Evolutionary conservation across 1,284 basidiomycete species (phyloP).

Genomic region (Singerocomus rubriflavus): DNA sequence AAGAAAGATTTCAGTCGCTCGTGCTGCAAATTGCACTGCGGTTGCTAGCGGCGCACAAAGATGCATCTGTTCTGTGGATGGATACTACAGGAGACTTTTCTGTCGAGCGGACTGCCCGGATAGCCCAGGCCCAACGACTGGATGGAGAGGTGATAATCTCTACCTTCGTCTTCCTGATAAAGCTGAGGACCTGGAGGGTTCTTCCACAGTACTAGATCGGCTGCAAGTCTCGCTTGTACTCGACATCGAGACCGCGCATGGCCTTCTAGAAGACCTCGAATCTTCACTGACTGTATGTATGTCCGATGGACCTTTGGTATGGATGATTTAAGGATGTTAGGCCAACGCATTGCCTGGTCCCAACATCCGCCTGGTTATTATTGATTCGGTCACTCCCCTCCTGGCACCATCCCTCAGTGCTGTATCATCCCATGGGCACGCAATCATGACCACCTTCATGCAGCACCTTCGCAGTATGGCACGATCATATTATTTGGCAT

Average conservation of each 20-base stretch:
- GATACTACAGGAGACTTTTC: conserved; percentile 70
- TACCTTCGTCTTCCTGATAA: conserved; percentile 2
- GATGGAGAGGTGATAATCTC: conserved; percentile 33
- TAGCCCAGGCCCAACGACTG: conserved; percentile 33
- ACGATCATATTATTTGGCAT: conserved; percentile 40
- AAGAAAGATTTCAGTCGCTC: conserved; percentile 42
- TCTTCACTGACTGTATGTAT: conserved; percentile 31
- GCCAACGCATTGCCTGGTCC: conserved; percentile 1
- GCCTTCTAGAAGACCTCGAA: conserved; percentile 46
- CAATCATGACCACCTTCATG: conserved; percentile 72
- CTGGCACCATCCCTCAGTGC: conserved; percentile 63
- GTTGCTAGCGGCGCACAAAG: conserved; percentile 40
- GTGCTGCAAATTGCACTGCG: conserved; percentile 55
- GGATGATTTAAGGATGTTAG: conserved; percentile 13
- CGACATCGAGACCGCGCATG: conserved; percentile 51
- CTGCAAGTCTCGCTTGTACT: conserved; percentile 56
- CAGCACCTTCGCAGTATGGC: conserved; percentile 55
- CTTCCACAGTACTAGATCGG: conserved; percentile 33
- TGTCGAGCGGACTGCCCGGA: conserved; percentile 42
- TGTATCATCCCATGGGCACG: conserved; percentile 70
- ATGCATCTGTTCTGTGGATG: conserved; percentile 57
- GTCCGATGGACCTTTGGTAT: not conserved
- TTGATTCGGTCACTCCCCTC: conserved; percentile 66
- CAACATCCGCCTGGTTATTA: conserved; percentile 49
- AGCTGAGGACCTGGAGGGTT: conserved; percentile 28